A percentile compares a stretch with the other conserved stretches of the same genome.
phyloP scores from a whole-genome alignment of 164 flowering plant species.

The Chloranthus sessilifolius region DNA sequence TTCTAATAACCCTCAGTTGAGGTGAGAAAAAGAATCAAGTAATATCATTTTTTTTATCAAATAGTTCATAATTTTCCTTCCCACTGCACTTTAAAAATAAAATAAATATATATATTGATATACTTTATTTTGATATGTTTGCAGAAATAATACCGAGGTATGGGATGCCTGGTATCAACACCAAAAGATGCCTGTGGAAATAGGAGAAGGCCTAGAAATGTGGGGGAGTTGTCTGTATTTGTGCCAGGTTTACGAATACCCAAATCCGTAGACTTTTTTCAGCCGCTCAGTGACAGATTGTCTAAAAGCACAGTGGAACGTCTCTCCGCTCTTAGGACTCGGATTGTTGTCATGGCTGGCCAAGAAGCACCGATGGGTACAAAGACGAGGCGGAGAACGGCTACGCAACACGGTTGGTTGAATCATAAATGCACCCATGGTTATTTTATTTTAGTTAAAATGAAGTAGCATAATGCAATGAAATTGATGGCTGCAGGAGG shows the following conservation, averaged over 20 bases:
- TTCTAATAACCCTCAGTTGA: background rate
- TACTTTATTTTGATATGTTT: slow-evolving; percentile 6
- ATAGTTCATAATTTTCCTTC: too few relatives aligned
- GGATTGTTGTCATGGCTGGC: slow-evolving; percentile 72
- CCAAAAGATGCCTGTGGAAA: slow-evolving; percentile 55
- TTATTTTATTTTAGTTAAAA: background rate
- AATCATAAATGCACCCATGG: background rate
- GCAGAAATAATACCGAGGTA: slow-evolving; percentile 31
- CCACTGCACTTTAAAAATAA: too few relatives aligned
- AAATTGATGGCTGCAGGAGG: slow-evolving; percentile 42
- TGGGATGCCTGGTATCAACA: slow-evolving; percentile 77
- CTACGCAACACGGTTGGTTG: slow-evolving; percentile 74
- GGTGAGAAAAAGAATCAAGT: slow-evolving; percentile 1
- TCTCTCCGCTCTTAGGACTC: slow-evolving; percentile 61
- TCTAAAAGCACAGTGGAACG: slow-evolving; percentile 58
- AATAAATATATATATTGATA: too few relatives aligned
- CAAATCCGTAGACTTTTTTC: slow-evolving; percentile 63
- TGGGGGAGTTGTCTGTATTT: slow-evolving; percentile 73
- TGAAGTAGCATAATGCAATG: background rate
- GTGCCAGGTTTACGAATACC: slow-evolving; percentile 83
- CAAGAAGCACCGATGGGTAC: slow-evolving; percentile 65
- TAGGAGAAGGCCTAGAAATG: slow-evolving; percentile 55
- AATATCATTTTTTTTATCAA: background rate
- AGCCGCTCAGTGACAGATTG: slow-evolving; percentile 44
- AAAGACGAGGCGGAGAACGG: slow-evolving; percentile 59